Base-by-base conservation (phyloP, 495 filamentous ascomycete species). In the Neurospora discreta region DNA sequence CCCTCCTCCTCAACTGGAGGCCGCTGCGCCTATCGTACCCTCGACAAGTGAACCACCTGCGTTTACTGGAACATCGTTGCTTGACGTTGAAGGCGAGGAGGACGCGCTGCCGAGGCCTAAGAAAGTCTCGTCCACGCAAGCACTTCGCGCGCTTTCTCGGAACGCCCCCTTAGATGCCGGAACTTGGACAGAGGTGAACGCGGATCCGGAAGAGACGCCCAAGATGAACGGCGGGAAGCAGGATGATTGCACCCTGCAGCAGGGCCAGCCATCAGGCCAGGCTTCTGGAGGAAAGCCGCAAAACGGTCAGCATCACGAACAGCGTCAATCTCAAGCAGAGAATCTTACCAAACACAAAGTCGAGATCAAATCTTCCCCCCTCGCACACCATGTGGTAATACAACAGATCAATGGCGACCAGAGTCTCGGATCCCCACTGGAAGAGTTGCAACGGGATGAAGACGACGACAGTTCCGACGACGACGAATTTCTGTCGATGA, bases 81-180 rank as follows among this genome's bases (percentile, higher is more conserved):
- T 78, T 38, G 81, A 83, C 18, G 74, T 80, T 23, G 78, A 79
- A 68, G 74, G 82, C 52, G 74, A 84, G 69, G 82, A 82, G 69
- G 81, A 82, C 68, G 78, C 72, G 43, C 76, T 81, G 26, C 82
- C 82, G 11, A 74, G 75, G 70, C 81, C 82, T 0, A 84, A 80
- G 71, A 85, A 84, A 73, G 79, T 84, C 38, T 82, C 82, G 9
- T 84, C 83, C 3, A 84, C 83, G 69, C 82, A 85, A 70, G 79
- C 80, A 5, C 71, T 85, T 33, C 83, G 80, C 43, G 82, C 80
- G 16, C 78, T 85, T 43, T 78, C 82, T 33, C 80, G 81, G 41
- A 82, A 71, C 36, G 52, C 52, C 30, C 83, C 83, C n/a, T 76
- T 81, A 10, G 83, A 84, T 69, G 81, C 80, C 39, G 81, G 80